Evolutionary conservation across 495 filamentous ascomycete genomes (phyloP).

Genomic region (Trypethelium eluteriae): DNA sequence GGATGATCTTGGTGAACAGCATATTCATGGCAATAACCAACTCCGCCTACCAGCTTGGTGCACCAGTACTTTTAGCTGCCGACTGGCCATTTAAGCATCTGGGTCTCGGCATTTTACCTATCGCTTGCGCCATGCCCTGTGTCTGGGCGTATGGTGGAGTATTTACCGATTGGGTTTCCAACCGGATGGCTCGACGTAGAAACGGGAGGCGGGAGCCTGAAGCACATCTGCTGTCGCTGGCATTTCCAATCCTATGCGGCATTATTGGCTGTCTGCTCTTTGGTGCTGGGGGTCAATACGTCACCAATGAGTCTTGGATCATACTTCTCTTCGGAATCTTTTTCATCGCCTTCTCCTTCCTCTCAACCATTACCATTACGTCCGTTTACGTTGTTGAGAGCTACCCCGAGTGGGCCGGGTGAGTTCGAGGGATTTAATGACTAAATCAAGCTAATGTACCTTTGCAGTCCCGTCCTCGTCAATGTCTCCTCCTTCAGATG

Average conservation of each 20-base stretch:
- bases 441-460: not conserved
- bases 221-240: conserved; percentile 25
- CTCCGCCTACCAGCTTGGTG: conserved; percentile 22
- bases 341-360: conserved; percentile 23
- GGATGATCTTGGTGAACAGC: conserved; percentile 28
- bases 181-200: conserved; percentile 20
- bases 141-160: conserved; percentile 26
- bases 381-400: conserved; percentile 30
- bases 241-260: conserved; percentile 23
- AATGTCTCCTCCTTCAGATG: conserved; percentile 28
- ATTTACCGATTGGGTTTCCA: conserved; percentile 26
- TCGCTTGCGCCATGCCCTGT: conserved; percentile 24
- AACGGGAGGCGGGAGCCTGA: conserved; percentile 27
- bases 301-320: conserved; percentile 8
- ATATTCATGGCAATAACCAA: conserved; percentile 25
- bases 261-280: conserved; percentile 25
- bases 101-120: conserved; percentile 22
- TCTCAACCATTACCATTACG: conserved; percentile 22
- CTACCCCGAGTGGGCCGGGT: conserved; percentile 31
- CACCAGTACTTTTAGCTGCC: conserved; percentile 25
- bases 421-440: conserved; percentile 5
- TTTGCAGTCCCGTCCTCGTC: conserved; percentile 26
- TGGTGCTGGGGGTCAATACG: conserved; percentile 24
- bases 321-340: conserved; percentile 19
- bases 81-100: conserved; percentile 28